A percentile compares a stretch with the other conserved stretches of the same genome.
Conservation (phyloP, 495 filamentous ascomycete genomes). For the Tuber umbilicatum region DNA sequence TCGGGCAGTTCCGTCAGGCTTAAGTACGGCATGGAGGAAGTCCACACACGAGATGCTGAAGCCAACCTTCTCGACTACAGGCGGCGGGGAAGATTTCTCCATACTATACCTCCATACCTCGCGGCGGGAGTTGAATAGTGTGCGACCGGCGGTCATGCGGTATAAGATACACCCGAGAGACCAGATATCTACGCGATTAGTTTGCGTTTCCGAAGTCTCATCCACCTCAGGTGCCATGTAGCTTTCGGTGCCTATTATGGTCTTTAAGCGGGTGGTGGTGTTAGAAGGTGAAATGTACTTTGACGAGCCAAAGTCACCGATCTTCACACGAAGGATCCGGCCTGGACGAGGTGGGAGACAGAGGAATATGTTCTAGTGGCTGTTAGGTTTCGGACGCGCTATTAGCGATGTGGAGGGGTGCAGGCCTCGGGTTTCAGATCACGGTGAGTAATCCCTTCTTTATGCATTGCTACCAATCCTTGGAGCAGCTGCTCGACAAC, state of each 20-base stretch:
- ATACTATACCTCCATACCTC: neutral
- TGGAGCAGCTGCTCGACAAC: neutral
- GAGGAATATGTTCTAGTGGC: neutral
- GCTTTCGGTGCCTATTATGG: neutral
- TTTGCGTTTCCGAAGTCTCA: neutral
- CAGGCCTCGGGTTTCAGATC: constrained; percentile 1
- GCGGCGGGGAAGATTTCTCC: neutral
- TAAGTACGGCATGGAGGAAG: neutral
- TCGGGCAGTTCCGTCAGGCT: neutral
- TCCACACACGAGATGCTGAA: neutral
- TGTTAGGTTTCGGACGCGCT: neutral
- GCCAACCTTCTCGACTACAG: neutral
- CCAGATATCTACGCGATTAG: neutral
- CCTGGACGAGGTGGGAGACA: neutral
- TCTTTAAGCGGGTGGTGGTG: neutral
- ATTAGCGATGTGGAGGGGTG: neutral
- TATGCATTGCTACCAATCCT: constrained; percentile 1
- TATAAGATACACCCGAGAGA: neutral
- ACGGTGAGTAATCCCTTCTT: neutral
- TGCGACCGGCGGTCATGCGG: neutral
- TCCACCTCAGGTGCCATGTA: neutral
- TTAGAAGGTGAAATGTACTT: neutral
- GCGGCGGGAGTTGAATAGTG: neutral
- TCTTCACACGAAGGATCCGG: neutral
- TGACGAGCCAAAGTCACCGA: constrained; percentile 4